These are phyloP conservation scores for Tricladium varicosporioides DNA, from an alignment of 2,329 filamentous ascomycete genomes.

Conservation along the genomic window DNA sequence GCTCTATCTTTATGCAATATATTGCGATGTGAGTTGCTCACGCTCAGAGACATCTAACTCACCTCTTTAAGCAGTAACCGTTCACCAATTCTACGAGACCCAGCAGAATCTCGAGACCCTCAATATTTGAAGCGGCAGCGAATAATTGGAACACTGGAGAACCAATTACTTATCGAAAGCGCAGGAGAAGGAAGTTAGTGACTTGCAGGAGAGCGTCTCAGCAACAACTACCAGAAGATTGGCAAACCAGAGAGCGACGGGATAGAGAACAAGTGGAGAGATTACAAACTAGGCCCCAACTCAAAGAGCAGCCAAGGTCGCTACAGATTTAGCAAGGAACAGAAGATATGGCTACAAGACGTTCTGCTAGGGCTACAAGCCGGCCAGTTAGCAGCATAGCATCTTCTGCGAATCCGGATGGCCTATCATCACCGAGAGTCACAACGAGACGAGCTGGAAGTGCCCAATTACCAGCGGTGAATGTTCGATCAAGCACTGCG, in stretches of 20 bases:
- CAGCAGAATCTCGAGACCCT: neutral
- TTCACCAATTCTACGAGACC: neutral
- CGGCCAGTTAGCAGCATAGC: constrained; percentile 22
- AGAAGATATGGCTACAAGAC: constrained; percentile 26
- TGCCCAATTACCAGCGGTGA: constrained; percentile 22
- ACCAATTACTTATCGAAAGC: neutral
- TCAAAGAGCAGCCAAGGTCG: neutral
- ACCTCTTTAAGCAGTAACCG: neutral
- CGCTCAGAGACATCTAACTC: neutral
- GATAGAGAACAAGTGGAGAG: too few relatives aligned
- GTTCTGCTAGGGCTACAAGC: constrained; percentile 20
- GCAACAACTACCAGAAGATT: too few relatives aligned
- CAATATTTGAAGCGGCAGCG: neutral
- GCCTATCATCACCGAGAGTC: constrained; percentile 18
- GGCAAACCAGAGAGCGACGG: too few relatives aligned
- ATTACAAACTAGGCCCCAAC: neutral
- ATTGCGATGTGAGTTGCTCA: neutral
- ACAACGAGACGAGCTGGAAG: constrained; percentile 15
- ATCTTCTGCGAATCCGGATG: constrained; percentile 19
- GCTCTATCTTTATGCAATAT: neutral
- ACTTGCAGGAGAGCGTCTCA: too few relatives aligned
- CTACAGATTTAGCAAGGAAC: neutral
- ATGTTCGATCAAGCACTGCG: constrained; percentile 23
- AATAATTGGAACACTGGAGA: neutral
- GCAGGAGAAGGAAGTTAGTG: neutral